These are phyloP conservation scores for Ogataea philodendri DNA, from an alignment of 805 yeast species.

Conservation along the genomic window DNA sequence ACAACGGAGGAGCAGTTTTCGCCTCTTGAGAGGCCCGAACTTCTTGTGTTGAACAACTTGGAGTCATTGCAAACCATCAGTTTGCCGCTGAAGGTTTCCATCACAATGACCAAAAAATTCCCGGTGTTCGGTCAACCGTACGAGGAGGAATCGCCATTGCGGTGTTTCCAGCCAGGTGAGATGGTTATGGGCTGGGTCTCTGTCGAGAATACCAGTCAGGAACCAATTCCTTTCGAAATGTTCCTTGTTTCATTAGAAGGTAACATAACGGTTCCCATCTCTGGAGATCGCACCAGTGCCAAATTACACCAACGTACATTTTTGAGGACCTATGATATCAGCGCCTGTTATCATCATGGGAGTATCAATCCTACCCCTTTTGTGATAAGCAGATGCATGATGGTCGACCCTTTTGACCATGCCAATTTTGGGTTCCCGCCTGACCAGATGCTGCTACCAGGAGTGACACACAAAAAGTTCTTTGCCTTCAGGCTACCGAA, in stretches of 20 bases:
- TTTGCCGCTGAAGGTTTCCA: conserved; percentile 26
- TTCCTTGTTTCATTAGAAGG: conserved; percentile 60
- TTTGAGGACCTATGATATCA: conserved; percentile 49
- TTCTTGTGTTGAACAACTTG: conserved; percentile 29
- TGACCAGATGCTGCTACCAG: conserved; percentile 45
- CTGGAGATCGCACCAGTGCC: conserved; percentile 2
- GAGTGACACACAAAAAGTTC: conserved; percentile 49
- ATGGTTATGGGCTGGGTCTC: conserved; percentile 54
- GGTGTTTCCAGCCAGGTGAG: conserved; percentile 69
- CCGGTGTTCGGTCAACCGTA: conserved; percentile 30
- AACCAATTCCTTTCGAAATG: conserved; percentile 57
- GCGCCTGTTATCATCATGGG: conserved; percentile 49
- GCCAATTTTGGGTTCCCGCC: conserved; percentile 41
- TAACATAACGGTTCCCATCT: conserved; percentile 28
- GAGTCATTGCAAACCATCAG: conserved; percentile 23
- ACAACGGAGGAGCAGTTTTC: conserved; percentile 10
- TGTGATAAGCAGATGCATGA: not conserved
- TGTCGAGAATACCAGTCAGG: conserved; percentile 40
- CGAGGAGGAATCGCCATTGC: conserved; percentile 36
- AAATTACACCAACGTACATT: conserved; percentile 32
- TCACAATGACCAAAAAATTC: conserved; percentile 40
- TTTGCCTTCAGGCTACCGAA: conserved; percentile 57
- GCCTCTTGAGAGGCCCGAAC: conserved; percentile 24
- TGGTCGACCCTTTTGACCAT: conserved; percentile 27
- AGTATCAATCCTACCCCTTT: conserved; percentile 18